A percentile compares a stretch with the other conserved stretches of the same genome.
Conservation (phyloP, 208 protist genomes). For the Leishmania tropica region DNA sequence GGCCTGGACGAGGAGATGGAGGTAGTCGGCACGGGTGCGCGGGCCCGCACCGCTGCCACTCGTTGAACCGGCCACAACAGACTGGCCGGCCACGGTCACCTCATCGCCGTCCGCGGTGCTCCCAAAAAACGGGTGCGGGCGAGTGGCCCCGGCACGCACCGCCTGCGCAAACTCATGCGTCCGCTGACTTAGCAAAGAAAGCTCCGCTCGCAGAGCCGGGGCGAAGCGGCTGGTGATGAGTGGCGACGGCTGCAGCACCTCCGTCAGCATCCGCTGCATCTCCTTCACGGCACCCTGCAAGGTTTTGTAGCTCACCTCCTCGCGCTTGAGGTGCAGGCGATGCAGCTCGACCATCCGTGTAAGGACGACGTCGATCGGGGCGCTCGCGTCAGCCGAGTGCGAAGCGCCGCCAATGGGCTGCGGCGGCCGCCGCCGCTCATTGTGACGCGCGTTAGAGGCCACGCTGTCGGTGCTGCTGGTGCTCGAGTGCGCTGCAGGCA, state of each 20-base stretch:
- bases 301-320: conserved; percentile 29
- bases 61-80: not conserved
- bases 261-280: conserved; percentile 30
- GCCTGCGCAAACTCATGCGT: conserved; percentile 10
- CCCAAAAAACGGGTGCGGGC: conserved; percentile 4
- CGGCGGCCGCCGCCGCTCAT: not conserved
- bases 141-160: conserved; percentile 10
- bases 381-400: not conserved
- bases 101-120: not conserved
- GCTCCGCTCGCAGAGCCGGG: conserved; percentile 13
- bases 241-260: conserved; percentile 19
- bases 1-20: conserved; percentile 19
- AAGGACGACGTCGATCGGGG: conserved; percentile 15
- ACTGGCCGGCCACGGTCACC: not conserved
- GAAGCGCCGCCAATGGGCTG: not conserved
- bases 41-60: not conserved
- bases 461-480: not conserved
- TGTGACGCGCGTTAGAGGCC: not conserved
- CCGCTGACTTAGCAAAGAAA: conserved; percentile 5
- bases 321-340: conserved; percentile 31
- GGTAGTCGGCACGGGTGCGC: not conserved
- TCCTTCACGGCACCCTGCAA: conserved; percentile 33
- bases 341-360: conserved; percentile 27
- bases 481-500: not conserved
- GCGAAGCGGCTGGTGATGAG: not conserved